phyloP scores from a whole-genome alignment of 2,329 filamentous ascomycete genomes.

The Drechslerella dactyloides region DNA sequence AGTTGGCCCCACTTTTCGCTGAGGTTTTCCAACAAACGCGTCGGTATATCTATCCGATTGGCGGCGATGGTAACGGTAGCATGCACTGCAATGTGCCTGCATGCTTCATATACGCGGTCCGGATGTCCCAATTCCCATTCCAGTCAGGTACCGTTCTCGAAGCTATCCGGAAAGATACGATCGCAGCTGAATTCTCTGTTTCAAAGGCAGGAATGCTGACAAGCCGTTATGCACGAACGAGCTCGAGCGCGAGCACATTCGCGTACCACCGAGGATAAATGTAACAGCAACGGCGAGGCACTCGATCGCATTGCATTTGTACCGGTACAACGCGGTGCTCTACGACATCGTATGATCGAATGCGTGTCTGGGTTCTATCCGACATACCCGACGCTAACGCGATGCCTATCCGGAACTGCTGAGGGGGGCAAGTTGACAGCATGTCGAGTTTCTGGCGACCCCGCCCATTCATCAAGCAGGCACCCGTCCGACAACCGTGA shows the following conservation, averaged over 20 bases:
- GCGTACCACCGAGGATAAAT: conserved; percentile 2
- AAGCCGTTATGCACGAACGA: neutral
- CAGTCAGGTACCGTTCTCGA: conserved; percentile 15
- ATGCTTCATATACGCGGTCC: neutral
- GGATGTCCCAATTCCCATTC: neutral
- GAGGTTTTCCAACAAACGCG: neutral
- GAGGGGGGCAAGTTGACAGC: neutral
- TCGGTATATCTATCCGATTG: neutral
- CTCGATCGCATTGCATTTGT: neutral
- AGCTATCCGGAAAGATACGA: conserved; percentile 3
- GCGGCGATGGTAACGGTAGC: neutral
- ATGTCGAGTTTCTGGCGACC: neutral
- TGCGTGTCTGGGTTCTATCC: neutral
- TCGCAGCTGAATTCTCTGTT: neutral
- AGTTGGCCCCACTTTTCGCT: neutral
- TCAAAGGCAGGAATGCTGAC: conserved; percentile 4
- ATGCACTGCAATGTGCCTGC: neutral
- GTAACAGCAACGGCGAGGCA: neutral
- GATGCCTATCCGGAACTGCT: neutral
- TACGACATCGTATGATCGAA: neutral
- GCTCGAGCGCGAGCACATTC: neutral
- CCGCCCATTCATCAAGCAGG: conserved; percentile 1
- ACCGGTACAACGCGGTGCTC: too few species aligned
- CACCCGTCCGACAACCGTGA: neutral
- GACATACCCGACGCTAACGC: neutral